Base-by-base conservation (phyloP, 306 rosid species). In the Trifolium pratense region DNA sequence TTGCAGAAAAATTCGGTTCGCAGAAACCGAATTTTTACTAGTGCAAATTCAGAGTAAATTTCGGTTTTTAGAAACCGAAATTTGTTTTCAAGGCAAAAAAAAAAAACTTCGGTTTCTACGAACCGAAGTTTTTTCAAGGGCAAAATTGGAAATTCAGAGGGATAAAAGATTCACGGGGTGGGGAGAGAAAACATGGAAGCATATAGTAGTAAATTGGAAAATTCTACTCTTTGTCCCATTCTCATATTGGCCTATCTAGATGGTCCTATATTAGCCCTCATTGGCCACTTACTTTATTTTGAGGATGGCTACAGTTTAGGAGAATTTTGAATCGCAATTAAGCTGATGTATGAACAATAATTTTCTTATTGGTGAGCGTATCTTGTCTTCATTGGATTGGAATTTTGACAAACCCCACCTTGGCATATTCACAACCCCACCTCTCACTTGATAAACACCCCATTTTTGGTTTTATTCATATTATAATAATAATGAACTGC, bases 201-300 rank as follows among this genome's bases (percentile, higher is more conserved):
- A n/a, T n/a, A n/a, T n/a, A n/a, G n/a, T 45, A 5, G 39, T 37
- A 66, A 40, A 34, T 7, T 59, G 9, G 25, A 18, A 74, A 61
- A 25, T 58, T 81, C 80, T 81, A 63, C 55, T 18, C 32, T 26
- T 26, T 26, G 18, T 29, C 17, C 23, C 9, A 15, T 3, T 51
- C 59, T 29, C 62, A 55, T 5, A 63, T 74, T 71, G 46, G 49
- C n/a, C 58, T 39, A 66, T 16, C 62, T 20, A 61, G 13, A 70
- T 74, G 79, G 75, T 59, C 79, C 79, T 66, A n/a, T 29, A n/a
- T n/a, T 67, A 53, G 23, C 70, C 68, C 66, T 29, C 59, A 25
- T 70, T n/a, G 26, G 51, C 67, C 66, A 26, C 31, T 13, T 70
- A 52, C 25, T 52, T 52, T 52, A 21, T 18, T 52, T 52, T 52